These are phyloP conservation scores for Phtheirospermum japonicum DNA, from an alignment of 257 asterid genomes.

Conservation along the genomic window DNA sequence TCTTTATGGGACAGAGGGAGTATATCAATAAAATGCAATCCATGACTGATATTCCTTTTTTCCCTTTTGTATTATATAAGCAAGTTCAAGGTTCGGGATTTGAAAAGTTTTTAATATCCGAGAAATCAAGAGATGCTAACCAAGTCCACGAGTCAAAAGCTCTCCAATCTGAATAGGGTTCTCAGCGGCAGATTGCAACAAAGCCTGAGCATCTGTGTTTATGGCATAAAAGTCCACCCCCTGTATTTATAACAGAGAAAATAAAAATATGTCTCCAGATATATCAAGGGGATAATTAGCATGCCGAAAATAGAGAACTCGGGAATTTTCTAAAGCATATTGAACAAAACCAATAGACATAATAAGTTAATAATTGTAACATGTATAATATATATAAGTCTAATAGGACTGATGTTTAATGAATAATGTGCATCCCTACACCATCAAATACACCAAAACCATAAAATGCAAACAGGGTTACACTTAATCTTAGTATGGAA, in stretches of 20 bases:
- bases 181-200: conserved; percentile 83
- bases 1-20: too few relatives aligned
- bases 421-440: too few relatives aligned
- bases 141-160: conserved; percentile 98
- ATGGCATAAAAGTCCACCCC: conserved; percentile 97
- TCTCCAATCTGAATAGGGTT: conserved; percentile 96
- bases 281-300: neutral
- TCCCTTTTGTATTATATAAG: conserved; percentile 1
- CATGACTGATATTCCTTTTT: too few relatives aligned
- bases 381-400: too few relatives aligned
- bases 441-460: neutral
- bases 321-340: neutral
- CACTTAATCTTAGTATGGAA: too few relatives aligned
- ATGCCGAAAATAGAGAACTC: conserved; percentile 6
- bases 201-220: conserved; percentile 96
- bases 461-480: neutral
- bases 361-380: too few relatives aligned
- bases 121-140: conserved; percentile 39
- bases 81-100: conserved; percentile 3
- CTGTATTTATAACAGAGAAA: conserved; percentile 36
- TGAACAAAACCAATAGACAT: too few relatives aligned
- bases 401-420: too few relatives aligned
- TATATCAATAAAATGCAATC: too few relatives aligned
- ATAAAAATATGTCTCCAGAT: conserved; percentile 18
- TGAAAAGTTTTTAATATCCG: conserved; percentile 10